phyloP scores from a whole-genome alignment of 257 asterid species.

The Solanum etuberosum region DNA sequence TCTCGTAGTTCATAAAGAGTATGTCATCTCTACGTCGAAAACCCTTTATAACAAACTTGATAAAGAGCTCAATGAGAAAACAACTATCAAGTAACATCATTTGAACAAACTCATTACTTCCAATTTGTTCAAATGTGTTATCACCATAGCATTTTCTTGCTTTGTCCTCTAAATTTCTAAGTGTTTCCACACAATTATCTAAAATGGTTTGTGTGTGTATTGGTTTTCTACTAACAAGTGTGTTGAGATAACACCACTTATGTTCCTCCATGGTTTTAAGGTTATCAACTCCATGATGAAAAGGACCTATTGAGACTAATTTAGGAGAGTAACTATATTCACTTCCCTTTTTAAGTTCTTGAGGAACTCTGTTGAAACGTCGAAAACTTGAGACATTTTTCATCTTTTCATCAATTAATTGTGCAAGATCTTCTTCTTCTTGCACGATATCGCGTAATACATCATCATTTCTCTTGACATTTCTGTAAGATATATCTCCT shows the following conservation, averaged over 20 bases:
- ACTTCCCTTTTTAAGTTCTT: conserved; percentile 2
- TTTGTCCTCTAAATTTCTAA: conserved; percentile 20
- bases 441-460: conserved; percentile 11
- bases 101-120: conserved; percentile 25
- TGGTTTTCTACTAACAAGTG: conserved; percentile 22
- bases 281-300: conserved; percentile 16
- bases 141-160: conserved; percentile 35
- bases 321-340: conserved; percentile 23
- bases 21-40: conserved; percentile 49
- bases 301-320: conserved; percentile 44
- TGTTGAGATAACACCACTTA: conserved; percentile 40
- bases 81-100: conserved; percentile 40
- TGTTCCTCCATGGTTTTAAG: conserved; percentile 19
- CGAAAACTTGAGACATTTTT: conserved; percentile 13
- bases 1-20: conserved; percentile 5
- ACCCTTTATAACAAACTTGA: conserved; percentile 12
- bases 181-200: conserved; percentile 22
- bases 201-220: conserved; percentile 16
- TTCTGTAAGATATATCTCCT: not conserved
- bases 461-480: conserved; percentile 5
- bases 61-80: conserved; percentile 44
- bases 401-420: conserved; percentile 36
- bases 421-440: conserved; percentile 18
- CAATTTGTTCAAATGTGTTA: conserved; percentile 6
- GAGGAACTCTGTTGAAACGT: conserved; percentile 20